Percentiles rank a stretch among this genome's conserved stretches.
Evolutionary conservation across 345 rosid species (phyloP).

Genomic region (Ricinus communis): DNA sequence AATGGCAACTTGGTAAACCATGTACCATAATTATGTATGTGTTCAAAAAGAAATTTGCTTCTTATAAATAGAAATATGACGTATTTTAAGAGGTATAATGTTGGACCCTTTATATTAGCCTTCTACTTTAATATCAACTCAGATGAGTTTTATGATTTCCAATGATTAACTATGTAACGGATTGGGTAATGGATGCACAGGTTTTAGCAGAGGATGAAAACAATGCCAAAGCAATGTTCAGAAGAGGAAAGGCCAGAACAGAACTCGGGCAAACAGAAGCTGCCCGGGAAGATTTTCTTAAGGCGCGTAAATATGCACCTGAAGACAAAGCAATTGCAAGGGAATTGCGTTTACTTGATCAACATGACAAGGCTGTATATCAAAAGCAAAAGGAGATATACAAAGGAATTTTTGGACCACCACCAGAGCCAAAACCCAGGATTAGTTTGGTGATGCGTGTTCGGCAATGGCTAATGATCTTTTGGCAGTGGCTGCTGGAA

Average conservation of each 20-base stretch:
- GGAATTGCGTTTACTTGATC: slow-evolving; percentile 69
- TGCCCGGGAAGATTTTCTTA: slow-evolving; percentile 79
- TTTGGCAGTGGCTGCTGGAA: slow-evolving; percentile 23
- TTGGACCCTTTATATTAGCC: neutral
- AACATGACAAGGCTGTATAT: slow-evolving; percentile 80
- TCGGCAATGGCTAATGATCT: slow-evolving; percentile 19
- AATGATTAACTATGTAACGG: neutral
- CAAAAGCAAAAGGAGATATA: slow-evolving; percentile 82
- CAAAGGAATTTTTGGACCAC: slow-evolving; percentile 71
- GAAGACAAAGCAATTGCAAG: slow-evolving; percentile 75
- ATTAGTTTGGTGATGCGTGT: slow-evolving; percentile 11
- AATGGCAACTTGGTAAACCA: neutral
- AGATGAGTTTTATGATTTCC: neutral
- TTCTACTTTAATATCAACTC: neutral
- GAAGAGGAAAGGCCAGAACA: slow-evolving; percentile 86
- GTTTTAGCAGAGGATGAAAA: slow-evolving; percentile 86
- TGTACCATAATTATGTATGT: neutral
- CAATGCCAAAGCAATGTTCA: slow-evolving; percentile 82
- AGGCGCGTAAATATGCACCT: slow-evolving; percentile 80
- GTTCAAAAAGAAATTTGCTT: neutral
- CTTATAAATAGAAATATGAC: neutral
- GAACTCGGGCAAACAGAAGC: slow-evolving; percentile 94
- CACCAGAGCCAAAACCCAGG: slow-evolving; percentile 34
- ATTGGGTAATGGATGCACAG: slow-evolving; percentile 34
- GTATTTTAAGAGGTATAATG: neutral